Evolutionary conservation across 371 early-diverging fungal genomes (phyloP), one percentile per base, ranked within the genome.

Genomic region (Modicella reniformis): DNA sequence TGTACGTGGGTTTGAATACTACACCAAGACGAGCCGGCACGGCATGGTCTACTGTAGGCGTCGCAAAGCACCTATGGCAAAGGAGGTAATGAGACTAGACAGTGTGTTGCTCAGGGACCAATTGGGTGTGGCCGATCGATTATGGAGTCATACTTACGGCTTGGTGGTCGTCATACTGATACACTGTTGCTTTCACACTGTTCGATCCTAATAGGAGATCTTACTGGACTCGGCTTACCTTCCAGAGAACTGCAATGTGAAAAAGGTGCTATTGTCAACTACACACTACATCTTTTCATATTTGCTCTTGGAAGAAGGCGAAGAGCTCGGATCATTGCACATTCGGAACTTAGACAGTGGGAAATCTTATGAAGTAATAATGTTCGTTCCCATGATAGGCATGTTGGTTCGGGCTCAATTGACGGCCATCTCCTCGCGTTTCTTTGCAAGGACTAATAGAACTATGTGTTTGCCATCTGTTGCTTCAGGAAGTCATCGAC

Each of bases 281-380:
- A 84, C 88, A 33, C 90, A 91, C 59, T 74, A 79, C 17, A 80
- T 85, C 8, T 84, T 92, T 67, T 90, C 90, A 2, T 91, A 89
- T 60, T 81, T 87, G 49, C 83, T 84, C 17, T 84, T 86, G 62
- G 80, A 84, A 34, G 87, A 90, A 52, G 88, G 89, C 3, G 83
- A 86, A 62, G 92, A 92, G 58, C 80, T 86, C 53, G 92, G 92
- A n/a, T 83, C 88, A 15, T 65, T 92, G 21, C 86, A 86, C 59
- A 84, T 92, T 44, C 83, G 86, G 33, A 83, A 87, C 54, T 64
- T 88, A 17, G 57, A 74, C 32, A 67, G 82, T 7, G 72, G 65
- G 54, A 54, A 61, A 2, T 60, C 79, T 26, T 83, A 82, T 70
- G 79, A 84, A 70, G 85, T 84, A 84, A 59, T 1, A 29, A 3